These are phyloP conservation scores for Leptodermis oblonga DNA, from an alignment of 257 asterid species.

Conservation along the genomic window DNA sequence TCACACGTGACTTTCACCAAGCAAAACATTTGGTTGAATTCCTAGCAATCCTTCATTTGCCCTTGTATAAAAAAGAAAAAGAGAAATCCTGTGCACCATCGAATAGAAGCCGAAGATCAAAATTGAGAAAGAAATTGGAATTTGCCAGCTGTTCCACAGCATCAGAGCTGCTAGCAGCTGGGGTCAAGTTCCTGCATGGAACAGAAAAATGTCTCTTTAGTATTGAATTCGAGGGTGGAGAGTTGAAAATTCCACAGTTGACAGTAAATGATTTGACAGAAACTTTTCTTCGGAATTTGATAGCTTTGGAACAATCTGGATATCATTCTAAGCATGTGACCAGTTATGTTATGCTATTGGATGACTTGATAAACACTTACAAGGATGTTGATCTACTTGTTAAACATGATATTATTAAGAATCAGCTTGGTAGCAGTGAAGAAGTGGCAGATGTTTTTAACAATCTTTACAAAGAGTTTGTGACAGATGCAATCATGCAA, in stretches of 20 bases:
- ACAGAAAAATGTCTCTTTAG: constrained; percentile 15
- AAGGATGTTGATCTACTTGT: constrained; percentile 26
- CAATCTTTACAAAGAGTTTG: constrained; percentile 26
- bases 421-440: constrained; percentile 12
- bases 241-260: constrained; percentile 19
- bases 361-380: constrained; percentile 26
- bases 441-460: constrained; percentile 28
- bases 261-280: constrained; percentile 20
- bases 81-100: background rate
- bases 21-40: constrained; percentile 30
- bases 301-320: constrained; percentile 29
- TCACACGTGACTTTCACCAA: background rate
- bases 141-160: constrained; percentile 23
- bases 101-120: background rate
- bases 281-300: constrained; percentile 23
- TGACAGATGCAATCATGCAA: constrained; percentile 12
- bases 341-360: constrained; percentile 31
- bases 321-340: constrained; percentile 18
- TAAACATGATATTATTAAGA: constrained; percentile 5
- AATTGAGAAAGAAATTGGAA: constrained; percentile 6
- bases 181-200: constrained; percentile 17
- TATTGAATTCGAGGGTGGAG: constrained; percentile 16
- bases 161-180: constrained; percentile 24
- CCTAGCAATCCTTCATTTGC: constrained; percentile 19
- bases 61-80: background rate